Base-by-base conservation (phyloP, 2,329 filamentous ascomycete species). In the Domatiomyces globalis region DNA sequence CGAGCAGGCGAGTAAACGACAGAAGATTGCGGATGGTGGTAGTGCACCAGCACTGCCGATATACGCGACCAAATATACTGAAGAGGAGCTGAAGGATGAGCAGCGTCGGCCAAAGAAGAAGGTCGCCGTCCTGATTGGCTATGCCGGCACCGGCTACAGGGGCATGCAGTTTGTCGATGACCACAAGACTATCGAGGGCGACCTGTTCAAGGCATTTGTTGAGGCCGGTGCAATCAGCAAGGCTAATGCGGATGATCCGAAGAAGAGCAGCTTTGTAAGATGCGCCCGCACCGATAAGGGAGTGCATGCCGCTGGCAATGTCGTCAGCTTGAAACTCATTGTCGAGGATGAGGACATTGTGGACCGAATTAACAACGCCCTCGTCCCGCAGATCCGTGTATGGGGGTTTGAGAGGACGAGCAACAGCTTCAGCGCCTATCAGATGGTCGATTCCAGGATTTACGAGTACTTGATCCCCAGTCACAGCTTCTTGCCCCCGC, bases 261-360 rank as follows among this genome's bases (percentile, higher is more conserved):
- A 94, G 68, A 98, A 98, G 69, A 94, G 88, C 1, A 89, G 87
- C 49, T 78, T 98, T 46, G 86, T 95, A 50, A 84, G 92, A 58
- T 98, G 92, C 67, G 92, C 92, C 3, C 79, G 92, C 57, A 98
- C 92, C 0, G 92, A 98, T 71, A 98, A 96, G 73, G 92, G 92
- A 50, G 90, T 96, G 1, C 90, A 96, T 67, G 90, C 90, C 1
- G 90, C 90, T 1, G 92, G 90, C 49, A 96, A 96, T 63, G 83
- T 96, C 63, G 87, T 96, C 56, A 95, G 87, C 29, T 68, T 96
- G 62, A 98, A 98, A 72, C 75, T 98, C 60, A 96, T 98, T 61
- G 83, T 95, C 46, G 90, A 96, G 68, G 90, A 96, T 53, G 76
- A 81, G 9, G 81, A 94, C 56, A 80, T 95, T 47, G 82, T 96